These are phyloP conservation scores for Phoma sp. DNA, from an alignment of 2,329 filamentous ascomycete genomes.

Conservation along the genomic window DNA sequence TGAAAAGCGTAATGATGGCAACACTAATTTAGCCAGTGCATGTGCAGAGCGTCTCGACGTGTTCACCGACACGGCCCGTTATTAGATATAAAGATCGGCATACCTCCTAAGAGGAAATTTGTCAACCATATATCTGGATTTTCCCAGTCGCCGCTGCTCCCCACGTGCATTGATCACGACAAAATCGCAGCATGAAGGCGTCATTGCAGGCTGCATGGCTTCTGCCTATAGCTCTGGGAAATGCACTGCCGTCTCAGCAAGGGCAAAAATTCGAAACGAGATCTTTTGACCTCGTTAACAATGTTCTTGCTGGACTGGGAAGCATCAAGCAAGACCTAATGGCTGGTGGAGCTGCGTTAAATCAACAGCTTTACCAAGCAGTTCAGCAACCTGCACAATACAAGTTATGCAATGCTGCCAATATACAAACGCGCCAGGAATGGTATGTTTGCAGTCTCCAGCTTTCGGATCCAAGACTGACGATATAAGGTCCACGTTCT, in stretches of 20 bases:
- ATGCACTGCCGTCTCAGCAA: not conserved
- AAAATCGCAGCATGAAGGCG: not conserved
- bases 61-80: too few species aligned
- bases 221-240: slow-evolving; percentile 3
- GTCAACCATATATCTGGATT: not conserved
- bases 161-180: not conserved
- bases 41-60: too few species aligned
- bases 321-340: slow-evolving; percentile 26
- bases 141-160: too few species aligned
- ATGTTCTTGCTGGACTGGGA: slow-evolving; percentile 1
- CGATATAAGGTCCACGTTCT: slow-evolving; percentile 4
- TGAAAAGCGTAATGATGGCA: too few species aligned
- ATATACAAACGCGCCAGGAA: slow-evolving; percentile 50
- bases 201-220: slow-evolving; percentile 3
- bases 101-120: too few species aligned
- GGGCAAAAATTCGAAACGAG: not conserved
- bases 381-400: slow-evolving; percentile 25
- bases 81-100: too few species aligned
- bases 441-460: slow-evolving; percentile 41
- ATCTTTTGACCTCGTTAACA: slow-evolving; percentile 6
- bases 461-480: not conserved
- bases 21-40: too few species aligned
- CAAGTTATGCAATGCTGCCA: slow-evolving; percentile 46
- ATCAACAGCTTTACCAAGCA: slow-evolving; percentile 36
- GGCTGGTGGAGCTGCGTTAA: slow-evolving; percentile 31